Percentiles rank a stretch among this genome's conserved stretches.
Conservation (phyloP, 73 alveolate species). For the Symbiodinium natans region DNA sequence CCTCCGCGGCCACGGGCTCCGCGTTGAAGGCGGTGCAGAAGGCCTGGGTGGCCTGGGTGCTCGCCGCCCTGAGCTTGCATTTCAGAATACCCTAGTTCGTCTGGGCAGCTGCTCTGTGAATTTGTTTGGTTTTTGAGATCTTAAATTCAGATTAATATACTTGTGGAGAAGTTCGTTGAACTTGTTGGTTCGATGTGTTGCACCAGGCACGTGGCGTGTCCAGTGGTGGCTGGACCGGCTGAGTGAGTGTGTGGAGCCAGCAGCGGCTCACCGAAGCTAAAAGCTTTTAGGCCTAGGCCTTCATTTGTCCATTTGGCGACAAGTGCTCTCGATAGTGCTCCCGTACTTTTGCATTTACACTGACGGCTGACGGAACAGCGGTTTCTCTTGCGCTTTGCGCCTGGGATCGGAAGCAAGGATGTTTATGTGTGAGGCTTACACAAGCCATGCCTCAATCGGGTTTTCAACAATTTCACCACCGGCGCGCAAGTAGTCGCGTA, state of each 20-base stretch:
- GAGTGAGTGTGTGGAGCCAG: background rate
- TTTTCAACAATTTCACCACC: background rate
- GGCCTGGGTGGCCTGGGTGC: too few relatives aligned
- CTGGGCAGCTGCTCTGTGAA: too few relatives aligned
- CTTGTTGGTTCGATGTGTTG: background rate
- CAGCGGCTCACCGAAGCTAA: too few relatives aligned
- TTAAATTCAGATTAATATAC: too few relatives aligned
- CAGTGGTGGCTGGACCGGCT: slow-evolving; percentile 15
- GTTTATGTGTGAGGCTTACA: background rate
- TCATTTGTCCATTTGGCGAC: too few relatives aligned
- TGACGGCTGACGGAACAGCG: too few relatives aligned
- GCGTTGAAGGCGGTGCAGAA: background rate
- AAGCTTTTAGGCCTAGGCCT: too few relatives aligned
- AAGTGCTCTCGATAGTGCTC: too few relatives aligned
- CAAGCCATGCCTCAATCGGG: background rate
- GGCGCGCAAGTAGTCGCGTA: slow-evolving; percentile 19
- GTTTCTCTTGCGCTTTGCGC: background rate
- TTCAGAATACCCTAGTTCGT: too few relatives aligned
- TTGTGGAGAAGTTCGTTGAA: too few relatives aligned
- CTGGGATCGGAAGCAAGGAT: background rate
- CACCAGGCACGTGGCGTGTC: background rate
- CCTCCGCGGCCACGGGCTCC: background rate
- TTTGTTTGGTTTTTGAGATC: too few relatives aligned
- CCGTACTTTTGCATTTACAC: too few relatives aligned
- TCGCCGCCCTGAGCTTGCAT: background rate